phyloP scores from a whole-genome alignment of 2,329 filamentous ascomycete genomes.

The Fusarium ambrosium region DNA sequence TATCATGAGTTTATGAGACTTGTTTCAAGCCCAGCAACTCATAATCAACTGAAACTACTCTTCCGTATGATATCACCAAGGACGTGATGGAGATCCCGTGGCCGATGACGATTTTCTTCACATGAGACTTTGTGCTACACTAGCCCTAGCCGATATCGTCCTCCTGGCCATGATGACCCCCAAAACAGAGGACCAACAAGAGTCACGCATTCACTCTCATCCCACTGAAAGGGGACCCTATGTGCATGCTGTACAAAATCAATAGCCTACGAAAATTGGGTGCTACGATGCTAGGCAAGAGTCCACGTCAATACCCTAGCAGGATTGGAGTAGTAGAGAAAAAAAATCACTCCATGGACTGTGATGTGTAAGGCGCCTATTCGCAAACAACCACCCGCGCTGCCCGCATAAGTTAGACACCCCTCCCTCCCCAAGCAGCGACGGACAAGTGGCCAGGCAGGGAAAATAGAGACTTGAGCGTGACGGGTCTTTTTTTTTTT shows the following conservation, averaged over 20 bases:
- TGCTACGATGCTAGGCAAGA: constrained; percentile 17
- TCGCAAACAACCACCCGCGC: constrained; percentile 20
- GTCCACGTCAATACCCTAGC: constrained; percentile 4
- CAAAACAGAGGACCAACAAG: not conserved
- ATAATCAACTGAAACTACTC: not conserved
- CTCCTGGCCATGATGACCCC: constrained; percentile 5
- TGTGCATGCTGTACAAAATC: constrained; percentile 32
- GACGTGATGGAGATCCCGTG: not conserved
- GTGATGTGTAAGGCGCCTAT: constrained; percentile 41
- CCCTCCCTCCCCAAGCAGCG: constrained; percentile 14
- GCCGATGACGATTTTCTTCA: not conserved
- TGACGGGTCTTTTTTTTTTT: not conserved
- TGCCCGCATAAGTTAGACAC: constrained; percentile 28
- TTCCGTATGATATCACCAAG: not conserved
- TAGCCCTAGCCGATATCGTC: constrained; percentile 1
- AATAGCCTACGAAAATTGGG: constrained; percentile 14
- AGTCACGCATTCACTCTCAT: not conserved
- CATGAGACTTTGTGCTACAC: not conserved
- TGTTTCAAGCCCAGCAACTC: not conserved
- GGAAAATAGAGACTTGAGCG: not conserved
- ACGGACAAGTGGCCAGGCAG: constrained; percentile 36
- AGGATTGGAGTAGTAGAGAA: not conserved
- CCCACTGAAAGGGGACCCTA: constrained; percentile 20
- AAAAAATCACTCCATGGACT: constrained; percentile 14
- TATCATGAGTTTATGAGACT: not conserved